Conservation (phyloP, 257 asterid species). For the Scutellaria minor region DNA sequence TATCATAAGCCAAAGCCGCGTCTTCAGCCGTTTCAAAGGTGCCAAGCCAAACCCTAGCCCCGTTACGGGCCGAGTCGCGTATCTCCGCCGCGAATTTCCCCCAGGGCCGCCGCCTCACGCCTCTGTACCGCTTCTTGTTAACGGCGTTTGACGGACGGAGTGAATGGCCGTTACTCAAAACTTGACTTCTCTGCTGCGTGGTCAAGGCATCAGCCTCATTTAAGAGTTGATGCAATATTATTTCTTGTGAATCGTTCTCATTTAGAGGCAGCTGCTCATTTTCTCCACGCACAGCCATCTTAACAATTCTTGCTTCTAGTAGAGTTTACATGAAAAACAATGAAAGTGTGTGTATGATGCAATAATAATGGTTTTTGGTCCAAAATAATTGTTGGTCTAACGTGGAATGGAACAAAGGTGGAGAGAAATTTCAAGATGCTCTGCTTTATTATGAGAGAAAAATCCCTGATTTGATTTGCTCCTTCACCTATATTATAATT, state of each 20-base stretch:
- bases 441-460: neutral
- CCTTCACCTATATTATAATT: too few species aligned
- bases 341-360: neutral
- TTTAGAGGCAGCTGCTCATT: constrained; percentile 58
- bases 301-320: neutral
- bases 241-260: constrained; percentile 77
- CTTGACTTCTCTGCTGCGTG: constrained; percentile 31
- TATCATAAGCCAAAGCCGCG: constrained; percentile 76
- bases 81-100: constrained; percentile 77
- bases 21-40: constrained; percentile 64
- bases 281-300: constrained; percentile 39
- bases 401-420: neutral
- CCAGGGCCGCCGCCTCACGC: constrained; percentile 72
- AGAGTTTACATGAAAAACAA: neutral
- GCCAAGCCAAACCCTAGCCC: constrained; percentile 69
- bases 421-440: constrained; percentile 2
- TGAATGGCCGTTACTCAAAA: neutral
- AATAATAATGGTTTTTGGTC: neutral
- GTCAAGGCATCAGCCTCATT: constrained; percentile 53
- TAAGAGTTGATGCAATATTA: constrained; percentile 52
- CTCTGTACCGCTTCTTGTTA: constrained; percentile 56
- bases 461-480: too few species aligned
- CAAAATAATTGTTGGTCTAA: neutral
- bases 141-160: constrained; percentile 40
- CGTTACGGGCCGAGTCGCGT: constrained; percentile 57